phyloP scores from a whole-genome alignment of 2,329 filamentous ascomycete species.

The Neurospora sp. region DNA sequence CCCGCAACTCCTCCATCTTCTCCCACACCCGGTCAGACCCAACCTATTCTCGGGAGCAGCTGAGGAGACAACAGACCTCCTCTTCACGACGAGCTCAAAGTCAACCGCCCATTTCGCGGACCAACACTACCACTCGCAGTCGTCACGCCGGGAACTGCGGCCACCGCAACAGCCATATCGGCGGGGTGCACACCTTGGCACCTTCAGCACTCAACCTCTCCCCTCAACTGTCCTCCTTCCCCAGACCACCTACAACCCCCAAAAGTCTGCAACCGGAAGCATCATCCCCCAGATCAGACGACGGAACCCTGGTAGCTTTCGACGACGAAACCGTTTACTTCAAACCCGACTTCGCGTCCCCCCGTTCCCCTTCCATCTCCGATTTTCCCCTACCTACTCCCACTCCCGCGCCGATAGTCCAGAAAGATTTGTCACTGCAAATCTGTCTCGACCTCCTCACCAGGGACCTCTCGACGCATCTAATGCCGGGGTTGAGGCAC shows the following conservation, averaged over 20 bases:
- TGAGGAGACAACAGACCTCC: background rate
- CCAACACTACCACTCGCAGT: slow-evolving; percentile 2
- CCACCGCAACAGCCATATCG: background rate
- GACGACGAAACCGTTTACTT: slow-evolving; percentile 39
- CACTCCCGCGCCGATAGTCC: slow-evolving; percentile 8
- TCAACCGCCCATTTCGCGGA: background rate
- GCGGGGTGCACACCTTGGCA: background rate
- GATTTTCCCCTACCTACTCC: background rate
- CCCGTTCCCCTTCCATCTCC: slow-evolving; percentile 22
- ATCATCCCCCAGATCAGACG: slow-evolving; percentile 33
- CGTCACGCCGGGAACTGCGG: slow-evolving; percentile 7
- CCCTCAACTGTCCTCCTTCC: background rate
- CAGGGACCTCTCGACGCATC: slow-evolving; percentile 31
- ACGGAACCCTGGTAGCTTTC: slow-evolving; percentile 36
- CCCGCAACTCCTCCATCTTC: slow-evolving; percentile 24
- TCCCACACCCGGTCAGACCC: slow-evolving; percentile 21
- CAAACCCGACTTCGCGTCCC: slow-evolving; percentile 33
- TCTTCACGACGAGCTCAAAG: background rate
- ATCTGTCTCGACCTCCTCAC: slow-evolving; percentile 42
- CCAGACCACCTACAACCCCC: background rate
- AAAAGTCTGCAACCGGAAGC: background rate
- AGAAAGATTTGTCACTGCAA: slow-evolving; percentile 34
- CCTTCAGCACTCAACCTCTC: background rate
- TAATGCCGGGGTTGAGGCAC: background rate
- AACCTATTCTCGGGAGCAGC: background rate